Conservation (phyloP, 2,329 filamentous ascomycete species). For the Fusarium sp. region DNA sequence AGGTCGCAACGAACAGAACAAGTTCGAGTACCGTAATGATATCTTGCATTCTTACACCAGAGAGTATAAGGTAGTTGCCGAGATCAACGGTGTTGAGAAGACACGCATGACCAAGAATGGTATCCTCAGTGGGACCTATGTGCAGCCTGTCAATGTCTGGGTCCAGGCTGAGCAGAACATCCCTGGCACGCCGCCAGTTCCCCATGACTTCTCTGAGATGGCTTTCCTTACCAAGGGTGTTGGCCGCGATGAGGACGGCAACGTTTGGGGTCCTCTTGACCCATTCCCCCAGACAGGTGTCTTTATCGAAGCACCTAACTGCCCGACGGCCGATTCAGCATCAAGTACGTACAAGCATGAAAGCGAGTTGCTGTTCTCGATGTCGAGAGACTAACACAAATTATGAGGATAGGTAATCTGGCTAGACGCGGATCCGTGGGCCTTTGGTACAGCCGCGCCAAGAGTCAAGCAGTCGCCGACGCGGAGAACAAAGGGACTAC, state of each 20-base stretch:
- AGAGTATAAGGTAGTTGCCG: conserved; percentile 51
- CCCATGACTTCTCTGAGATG: conserved; percentile 52
- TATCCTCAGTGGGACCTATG: conserved; percentile 50
- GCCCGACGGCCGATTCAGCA: not conserved
- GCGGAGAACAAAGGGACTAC: conserved; percentile 1
- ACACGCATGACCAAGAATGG: conserved; percentile 50
- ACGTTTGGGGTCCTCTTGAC: conserved; percentile 52
- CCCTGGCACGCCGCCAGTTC: conserved; percentile 49
- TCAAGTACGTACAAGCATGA: not conserved
- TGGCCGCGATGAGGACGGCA: conserved; percentile 49
- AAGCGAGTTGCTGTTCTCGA: not conserved
- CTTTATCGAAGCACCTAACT: conserved; percentile 38
- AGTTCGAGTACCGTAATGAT: conserved; percentile 52
- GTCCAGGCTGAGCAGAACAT: conserved; percentile 53
- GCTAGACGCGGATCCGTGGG: not conserved
- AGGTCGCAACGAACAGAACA: conserved; percentile 48
- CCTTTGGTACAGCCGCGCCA: not conserved
- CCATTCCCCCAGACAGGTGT: conserved; percentile 54
- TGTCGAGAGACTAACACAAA: not conserved
- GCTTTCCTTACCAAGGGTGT: conserved; percentile 51
- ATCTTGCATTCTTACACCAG: conserved; percentile 49
- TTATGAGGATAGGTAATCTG: not conserved
- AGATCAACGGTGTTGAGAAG: conserved; percentile 48
- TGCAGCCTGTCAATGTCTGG: conserved; percentile 50
- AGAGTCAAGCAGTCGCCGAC: not conserved